A percentile compares a stretch with the other conserved stretches of the same genome.
phyloP scores from a whole-genome alignment of 2,329 filamentous ascomycete genomes.

The Fusarium mangiferae region DNA sequence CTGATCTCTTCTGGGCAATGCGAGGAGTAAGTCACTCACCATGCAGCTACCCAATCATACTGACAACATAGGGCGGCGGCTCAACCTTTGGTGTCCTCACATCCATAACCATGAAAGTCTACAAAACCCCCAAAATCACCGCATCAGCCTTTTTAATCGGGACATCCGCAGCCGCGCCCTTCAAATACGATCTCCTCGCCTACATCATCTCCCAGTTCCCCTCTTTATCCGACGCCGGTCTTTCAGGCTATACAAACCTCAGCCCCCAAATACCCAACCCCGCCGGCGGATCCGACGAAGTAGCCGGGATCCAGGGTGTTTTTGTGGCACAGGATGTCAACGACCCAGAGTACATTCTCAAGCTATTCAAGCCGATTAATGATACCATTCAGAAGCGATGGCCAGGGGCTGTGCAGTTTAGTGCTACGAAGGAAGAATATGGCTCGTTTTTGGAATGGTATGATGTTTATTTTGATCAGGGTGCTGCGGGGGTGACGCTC shows the following conservation, averaged over 20 bases:
- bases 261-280: slow-evolving; percentile 48
- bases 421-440: slow-evolving; percentile 36
- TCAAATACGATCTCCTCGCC: slow-evolving; percentile 59
- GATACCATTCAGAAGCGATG: slow-evolving; percentile 52
- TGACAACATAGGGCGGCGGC: slow-evolving; percentile 60
- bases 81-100: slow-evolving; percentile 70
- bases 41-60: neutral
- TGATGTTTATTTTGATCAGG: slow-evolving; percentile 49
- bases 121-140: slow-evolving; percentile 54
- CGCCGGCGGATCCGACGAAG: slow-evolving; percentile 43
- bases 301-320: slow-evolving; percentile 50
- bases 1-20: slow-evolving; percentile 73
- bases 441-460: slow-evolving; percentile 53
- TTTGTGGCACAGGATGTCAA: slow-evolving; percentile 52
- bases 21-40: slow-evolving; percentile 58
- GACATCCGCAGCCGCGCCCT: slow-evolving; percentile 42
- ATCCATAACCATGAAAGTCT: slow-evolving; percentile 65
- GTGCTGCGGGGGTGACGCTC: slow-evolving; percentile 48
- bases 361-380: slow-evolving; percentile 50
- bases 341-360: slow-evolving; percentile 39
- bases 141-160: slow-evolving; percentile 38
- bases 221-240: slow-evolving; percentile 59
- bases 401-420: slow-evolving; percentile 43
- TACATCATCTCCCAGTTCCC: slow-evolving; percentile 60
- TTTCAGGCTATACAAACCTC: slow-evolving; percentile 61